phyloP scores from a whole-genome alignment of 1,139 yeast species.

The Scheffersomyces parashehatae region DNA sequence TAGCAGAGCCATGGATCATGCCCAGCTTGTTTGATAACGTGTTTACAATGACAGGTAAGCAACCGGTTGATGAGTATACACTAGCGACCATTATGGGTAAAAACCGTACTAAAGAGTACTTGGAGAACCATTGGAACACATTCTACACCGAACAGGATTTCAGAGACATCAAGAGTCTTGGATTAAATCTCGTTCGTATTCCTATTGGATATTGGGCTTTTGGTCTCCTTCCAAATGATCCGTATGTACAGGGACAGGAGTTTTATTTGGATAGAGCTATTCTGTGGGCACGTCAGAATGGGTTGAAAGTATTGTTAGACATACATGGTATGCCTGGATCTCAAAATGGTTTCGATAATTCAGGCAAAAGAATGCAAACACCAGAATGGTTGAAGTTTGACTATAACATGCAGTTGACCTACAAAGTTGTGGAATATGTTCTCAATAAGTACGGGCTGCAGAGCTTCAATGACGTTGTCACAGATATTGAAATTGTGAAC shows the following conservation, averaged over 20 bases:
- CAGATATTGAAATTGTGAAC: constrained; percentile 82
- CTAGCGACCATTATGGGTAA: constrained; percentile 64
- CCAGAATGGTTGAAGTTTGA: constrained; percentile 42
- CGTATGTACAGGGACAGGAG: constrained; percentile 86
- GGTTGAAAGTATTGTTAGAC: constrained; percentile 84
- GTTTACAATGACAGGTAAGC: constrained; percentile 27
- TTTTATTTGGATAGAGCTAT: constrained; percentile 72
- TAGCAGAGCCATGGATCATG: constrained; percentile 79
- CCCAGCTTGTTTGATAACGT: constrained; percentile 67
- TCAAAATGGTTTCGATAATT: constrained; percentile 95
- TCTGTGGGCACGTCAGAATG: constrained; percentile 66
- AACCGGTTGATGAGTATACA: constrained; percentile 86
- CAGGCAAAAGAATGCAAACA: constrained; percentile 78
- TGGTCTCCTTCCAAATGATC: constrained; percentile 61
- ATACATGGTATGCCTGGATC: constrained; percentile 96
- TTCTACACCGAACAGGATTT: constrained; percentile 82
- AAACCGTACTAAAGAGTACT: constrained; percentile 50
- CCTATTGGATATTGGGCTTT: constrained; percentile 99
- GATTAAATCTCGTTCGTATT: constrained; percentile 83
- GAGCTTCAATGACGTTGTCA: constrained; percentile 67
- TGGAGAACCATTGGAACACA: constrained; percentile 73
- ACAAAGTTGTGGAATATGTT: constrained; percentile 48
- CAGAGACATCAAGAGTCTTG: constrained; percentile 56
- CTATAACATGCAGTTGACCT: constrained; percentile 52
- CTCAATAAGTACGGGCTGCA: constrained; percentile 64